A percentile compares a stretch with the other conserved stretches of the same genome.
phyloP scores from a whole-genome alignment of 2,329 filamentous ascomycete genomes.

The Diaporthe sp. region DNA sequence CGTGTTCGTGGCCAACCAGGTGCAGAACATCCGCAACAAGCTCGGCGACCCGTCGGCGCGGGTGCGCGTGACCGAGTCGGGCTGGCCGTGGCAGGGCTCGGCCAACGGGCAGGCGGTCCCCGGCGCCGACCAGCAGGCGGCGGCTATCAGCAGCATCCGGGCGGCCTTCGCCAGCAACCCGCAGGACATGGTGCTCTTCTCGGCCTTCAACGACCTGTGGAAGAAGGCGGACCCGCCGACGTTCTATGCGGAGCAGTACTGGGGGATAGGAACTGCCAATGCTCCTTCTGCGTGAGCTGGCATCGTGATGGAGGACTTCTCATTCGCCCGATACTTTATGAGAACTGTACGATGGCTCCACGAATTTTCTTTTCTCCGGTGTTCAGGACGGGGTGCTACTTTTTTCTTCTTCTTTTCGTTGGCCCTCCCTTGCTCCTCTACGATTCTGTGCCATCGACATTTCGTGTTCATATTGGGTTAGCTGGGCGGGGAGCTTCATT shows the following conservation, averaged over 20 bases:
- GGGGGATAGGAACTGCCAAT: conserved; percentile 69
- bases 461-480: not conserved
- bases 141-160: conserved; percentile 76
- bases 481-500: not conserved
- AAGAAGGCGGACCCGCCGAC: conserved; percentile 74
- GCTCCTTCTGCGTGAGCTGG: conserved; percentile 39
- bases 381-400: not conserved
- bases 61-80: conserved; percentile 84
- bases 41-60: conserved; percentile 64
- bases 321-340: not conserved
- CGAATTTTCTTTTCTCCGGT: not conserved
- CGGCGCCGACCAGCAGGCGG: conserved; percentile 73
- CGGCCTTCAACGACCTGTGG: conserved; percentile 85
- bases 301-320: not conserved
- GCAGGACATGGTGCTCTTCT: conserved; percentile 77
- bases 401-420: not conserved
- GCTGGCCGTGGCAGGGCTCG: conserved; percentile 82
- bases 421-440: not conserved
- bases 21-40: conserved; percentile 57
- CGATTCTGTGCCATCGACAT: not conserved
- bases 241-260: conserved; percentile 81
- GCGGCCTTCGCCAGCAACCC: conserved; percentile 65
- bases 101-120: conserved; percentile 79
- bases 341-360: not conserved
- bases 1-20: conserved; percentile 72